Percentiles rank a stretch among this genome's conserved stretches.
These are phyloP conservation scores for Physcia stellaris DNA, from an alignment of 495 filamentous ascomycete species.

Conservation along the genomic window DNA sequence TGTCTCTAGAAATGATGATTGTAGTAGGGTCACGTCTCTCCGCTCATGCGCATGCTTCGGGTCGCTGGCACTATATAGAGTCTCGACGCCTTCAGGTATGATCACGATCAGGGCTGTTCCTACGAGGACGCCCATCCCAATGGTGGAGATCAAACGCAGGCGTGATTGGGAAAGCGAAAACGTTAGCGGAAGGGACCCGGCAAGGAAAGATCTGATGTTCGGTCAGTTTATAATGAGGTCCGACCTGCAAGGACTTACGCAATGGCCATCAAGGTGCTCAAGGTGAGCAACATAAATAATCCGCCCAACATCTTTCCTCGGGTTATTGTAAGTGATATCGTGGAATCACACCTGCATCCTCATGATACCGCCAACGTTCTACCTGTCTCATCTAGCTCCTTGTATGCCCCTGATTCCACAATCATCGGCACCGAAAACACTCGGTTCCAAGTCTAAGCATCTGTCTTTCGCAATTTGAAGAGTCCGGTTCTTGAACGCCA, in stretches of 20 bases:
- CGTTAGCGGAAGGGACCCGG: constrained; percentile 82
- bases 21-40: constrained; percentile 1
- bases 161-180: constrained; percentile 83
- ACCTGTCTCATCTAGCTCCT: no score
- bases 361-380: no score
- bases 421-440: no score
- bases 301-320: constrained; percentile 54
- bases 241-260: constrained; percentile 47
- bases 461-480: no score
- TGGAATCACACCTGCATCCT: no score
- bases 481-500: no score
- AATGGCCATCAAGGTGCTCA: constrained; percentile 86
- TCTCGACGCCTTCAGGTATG: constrained; percentile 92
- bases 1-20: neutral
- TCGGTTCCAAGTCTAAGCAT: no score
- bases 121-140: constrained; percentile 89
- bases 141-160: constrained; percentile 74
- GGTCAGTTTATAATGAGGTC: constrained; percentile 1
- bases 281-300: constrained; percentile 68
- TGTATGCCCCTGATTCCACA: no score
- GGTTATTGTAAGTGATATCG: no score
- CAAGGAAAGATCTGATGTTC: constrained; percentile 69
- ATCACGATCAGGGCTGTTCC: constrained; percentile 94
- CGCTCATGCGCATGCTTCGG: constrained; percentile 25
- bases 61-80: constrained; percentile 54